Conservation (phyloP, 2,329 filamentous ascomycete species). For the Aureobasidium sp. region DNA sequence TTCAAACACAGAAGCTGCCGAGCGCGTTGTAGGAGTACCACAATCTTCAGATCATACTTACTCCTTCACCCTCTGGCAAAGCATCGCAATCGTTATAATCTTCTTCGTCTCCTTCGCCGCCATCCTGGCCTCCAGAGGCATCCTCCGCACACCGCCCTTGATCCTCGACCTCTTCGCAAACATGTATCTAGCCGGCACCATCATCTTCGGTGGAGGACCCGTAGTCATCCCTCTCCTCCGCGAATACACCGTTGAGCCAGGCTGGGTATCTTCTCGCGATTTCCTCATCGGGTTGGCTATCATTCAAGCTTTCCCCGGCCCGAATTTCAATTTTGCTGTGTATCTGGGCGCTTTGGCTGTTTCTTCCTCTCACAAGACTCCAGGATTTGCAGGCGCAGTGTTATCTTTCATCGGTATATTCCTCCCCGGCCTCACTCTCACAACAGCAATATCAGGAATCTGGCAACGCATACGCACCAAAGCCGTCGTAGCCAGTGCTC, state of each 20-base stretch:
- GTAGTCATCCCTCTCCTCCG: slow-evolving; percentile 37
- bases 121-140: slow-evolving; percentile 43
- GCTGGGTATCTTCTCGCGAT: slow-evolving; percentile 62
- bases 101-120: slow-evolving; percentile 39
- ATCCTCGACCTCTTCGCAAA: slow-evolving; percentile 59
- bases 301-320: slow-evolving; percentile 61
- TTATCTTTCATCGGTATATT: slow-evolving; percentile 34
- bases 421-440: slow-evolving; percentile 29
- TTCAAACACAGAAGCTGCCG: background rate
- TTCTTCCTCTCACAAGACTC: slow-evolving; percentile 16
- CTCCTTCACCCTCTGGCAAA: background rate
- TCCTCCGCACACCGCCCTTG: slow-evolving; percentile 33
- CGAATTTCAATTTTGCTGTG: slow-evolving; percentile 48
- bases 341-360: slow-evolving; percentile 34
- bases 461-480: slow-evolving; percentile 31
- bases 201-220: slow-evolving; percentile 39
- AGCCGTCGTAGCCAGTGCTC: slow-evolving; percentile 24
- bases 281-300: slow-evolving; percentile 66
- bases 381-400: slow-evolving; percentile 27
- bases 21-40: background rate
- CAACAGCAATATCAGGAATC: slow-evolving; percentile 29
- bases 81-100: slow-evolving; percentile 4
- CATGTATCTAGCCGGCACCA: slow-evolving; percentile 64
- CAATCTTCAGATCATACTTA: background rate
- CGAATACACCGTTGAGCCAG: slow-evolving; percentile 50